Percentiles rank a stretch among this genome's conserved stretches.
Conservation (phyloP, 768 basidiomycete species). For the Kondoa subrosea region DNA sequence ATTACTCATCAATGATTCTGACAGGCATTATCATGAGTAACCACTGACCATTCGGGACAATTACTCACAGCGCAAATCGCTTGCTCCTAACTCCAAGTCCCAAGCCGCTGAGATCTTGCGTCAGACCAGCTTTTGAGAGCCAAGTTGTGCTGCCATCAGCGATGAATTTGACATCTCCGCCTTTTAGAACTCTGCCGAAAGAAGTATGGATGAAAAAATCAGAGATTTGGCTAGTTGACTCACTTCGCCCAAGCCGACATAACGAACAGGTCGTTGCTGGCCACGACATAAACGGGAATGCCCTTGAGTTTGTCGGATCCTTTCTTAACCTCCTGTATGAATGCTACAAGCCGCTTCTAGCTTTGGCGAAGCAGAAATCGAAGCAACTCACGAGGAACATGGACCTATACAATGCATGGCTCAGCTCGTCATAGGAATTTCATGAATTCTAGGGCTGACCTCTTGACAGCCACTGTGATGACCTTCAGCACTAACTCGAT, state of each 20-base stretch:
- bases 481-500: background rate
- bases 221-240: background rate
- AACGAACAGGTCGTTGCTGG: background rate
- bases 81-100: too few species aligned
- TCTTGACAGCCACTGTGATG: background rate
- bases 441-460: background rate
- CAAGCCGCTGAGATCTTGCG: too few species aligned
- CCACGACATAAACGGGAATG: background rate
- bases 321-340: background rate
- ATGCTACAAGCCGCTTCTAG: too few species aligned
- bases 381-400: background rate
- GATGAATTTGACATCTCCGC: background rate
- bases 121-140: background rate
- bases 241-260: background rate
- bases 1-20: background rate
- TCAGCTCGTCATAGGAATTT: background rate
- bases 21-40: too few species aligned
- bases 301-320: background rate
- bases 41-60: too few species aligned
- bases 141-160: background rate
- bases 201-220: background rate
- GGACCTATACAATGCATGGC: background rate
- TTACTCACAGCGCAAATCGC: too few species aligned
- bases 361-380: background rate
- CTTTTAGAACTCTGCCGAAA: background rate